Evolutionary conservation across 305 asterid species (phyloP).

Genomic region (Fraxinus baroniana): DNA sequence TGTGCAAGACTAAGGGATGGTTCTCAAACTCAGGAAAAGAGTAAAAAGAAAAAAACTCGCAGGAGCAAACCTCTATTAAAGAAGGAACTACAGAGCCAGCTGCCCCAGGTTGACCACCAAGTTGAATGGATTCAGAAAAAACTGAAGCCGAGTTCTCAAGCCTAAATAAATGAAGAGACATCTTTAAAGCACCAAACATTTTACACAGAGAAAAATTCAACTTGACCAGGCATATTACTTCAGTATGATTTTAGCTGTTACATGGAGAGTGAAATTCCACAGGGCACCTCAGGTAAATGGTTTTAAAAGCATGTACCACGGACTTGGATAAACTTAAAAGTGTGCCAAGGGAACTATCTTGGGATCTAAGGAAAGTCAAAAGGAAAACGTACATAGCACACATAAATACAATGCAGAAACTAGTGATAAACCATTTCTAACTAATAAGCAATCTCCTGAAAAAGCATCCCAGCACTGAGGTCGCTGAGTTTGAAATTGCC

Average conservation of each 20-base stretch:
- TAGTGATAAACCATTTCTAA: background rate
- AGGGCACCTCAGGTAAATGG: background rate
- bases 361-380: background rate
- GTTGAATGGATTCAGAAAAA: conserved; percentile 72
- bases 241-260: background rate
- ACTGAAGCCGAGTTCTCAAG: conserved; percentile 74
- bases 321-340: background rate
- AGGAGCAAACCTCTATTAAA: conserved; percentile 62
- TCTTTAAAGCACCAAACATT: background rate
- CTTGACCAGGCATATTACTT: background rate
- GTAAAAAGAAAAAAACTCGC: background rate
- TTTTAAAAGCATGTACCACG: background rate
- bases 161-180: conserved; percentile 32
- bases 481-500: background rate
- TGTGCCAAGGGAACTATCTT: background rate
- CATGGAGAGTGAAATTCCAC: background rate
- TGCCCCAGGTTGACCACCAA: conserved; percentile 54
- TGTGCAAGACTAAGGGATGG: conserved; percentile 24
- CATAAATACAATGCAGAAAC: background rate
- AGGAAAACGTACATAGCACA: background rate
- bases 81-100: conserved; percentile 73
- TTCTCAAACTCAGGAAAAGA: conserved; percentile 5
- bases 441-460: conserved; percentile 4
- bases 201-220: background rate
- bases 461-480: background rate